phyloP scores from a whole-genome alignment of 805 yeast species.

The Schwanniomyces occidentalis region DNA sequence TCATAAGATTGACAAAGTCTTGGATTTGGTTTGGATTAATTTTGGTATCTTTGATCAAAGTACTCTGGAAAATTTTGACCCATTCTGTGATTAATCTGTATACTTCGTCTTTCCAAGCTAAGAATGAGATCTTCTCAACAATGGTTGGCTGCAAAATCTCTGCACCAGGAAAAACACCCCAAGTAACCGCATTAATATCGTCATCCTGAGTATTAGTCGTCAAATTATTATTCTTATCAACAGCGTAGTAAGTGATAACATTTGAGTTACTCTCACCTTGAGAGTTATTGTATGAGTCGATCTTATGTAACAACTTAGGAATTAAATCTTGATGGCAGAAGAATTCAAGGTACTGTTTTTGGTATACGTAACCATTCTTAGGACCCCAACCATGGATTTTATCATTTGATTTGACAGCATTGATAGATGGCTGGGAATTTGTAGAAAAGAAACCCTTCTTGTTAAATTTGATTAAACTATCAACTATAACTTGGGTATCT shows the following conservation, averaged over 20 bases:
- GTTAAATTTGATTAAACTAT: constrained; percentile 64
- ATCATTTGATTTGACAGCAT: constrained; percentile 73
- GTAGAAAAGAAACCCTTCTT: constrained; percentile 70
- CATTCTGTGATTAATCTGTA: constrained; percentile 82
- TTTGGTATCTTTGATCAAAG: constrained; percentile 31
- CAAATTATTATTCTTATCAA: constrained; percentile 56
- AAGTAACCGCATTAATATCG: constrained; percentile 91
- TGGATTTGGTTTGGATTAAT: constrained; percentile 29
- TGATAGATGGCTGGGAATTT: constrained; percentile 92
- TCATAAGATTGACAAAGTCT: constrained; percentile 42
- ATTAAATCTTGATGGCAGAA: constrained; percentile 63
- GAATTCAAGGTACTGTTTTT: constrained; percentile 89
- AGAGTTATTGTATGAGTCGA: constrained; percentile 46
- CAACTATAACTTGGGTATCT: constrained; percentile 66
- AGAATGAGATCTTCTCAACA: constrained; percentile 85
- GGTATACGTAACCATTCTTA: constrained; percentile 86
- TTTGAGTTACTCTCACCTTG: constrained; percentile 39
- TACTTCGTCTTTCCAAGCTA: constrained; percentile 98
- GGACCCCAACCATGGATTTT: constrained; percentile 94
- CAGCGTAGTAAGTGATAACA: constrained; percentile 76
- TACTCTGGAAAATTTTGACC: constrained; percentile 53
- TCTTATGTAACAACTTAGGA: constrained; percentile 33
- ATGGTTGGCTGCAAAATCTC: constrained; percentile 95
- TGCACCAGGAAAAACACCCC: constrained; percentile 98
- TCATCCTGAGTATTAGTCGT: constrained; percentile 70